Conservation (phyloP, 179 eudicot genomes). For the Silene vulgaris region DNA sequence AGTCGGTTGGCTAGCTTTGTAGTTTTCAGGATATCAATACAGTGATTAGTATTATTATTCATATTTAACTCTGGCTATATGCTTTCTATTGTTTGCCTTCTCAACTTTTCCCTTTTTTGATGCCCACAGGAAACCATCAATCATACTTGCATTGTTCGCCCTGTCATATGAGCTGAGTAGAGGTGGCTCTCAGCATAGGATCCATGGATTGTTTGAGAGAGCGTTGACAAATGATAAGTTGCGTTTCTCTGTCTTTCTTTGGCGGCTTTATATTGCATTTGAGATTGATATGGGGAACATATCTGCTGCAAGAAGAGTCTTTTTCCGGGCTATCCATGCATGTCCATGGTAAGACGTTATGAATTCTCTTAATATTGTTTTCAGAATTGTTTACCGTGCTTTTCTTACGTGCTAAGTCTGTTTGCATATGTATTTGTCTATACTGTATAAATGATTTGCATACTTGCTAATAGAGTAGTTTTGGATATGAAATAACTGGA, state of each 20-base stretch:
- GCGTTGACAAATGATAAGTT: conserved; percentile 60
- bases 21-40: not conserved
- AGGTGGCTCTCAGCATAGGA: conserved; percentile 64
- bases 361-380: conserved; percentile 10
- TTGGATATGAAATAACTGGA: not conserved
- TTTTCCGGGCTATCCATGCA: conserved; percentile 92
- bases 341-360: conserved; percentile 92
- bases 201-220: conserved; percentile 78
- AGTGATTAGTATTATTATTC: not conserved
- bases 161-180: conserved; percentile 67
- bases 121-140: conserved; percentile 70
- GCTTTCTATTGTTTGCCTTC: not conserved
- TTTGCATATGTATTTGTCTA: not conserved
- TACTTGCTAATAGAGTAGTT: not conserved
- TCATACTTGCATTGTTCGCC: conserved; percentile 61
- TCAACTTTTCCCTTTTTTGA: not conserved
- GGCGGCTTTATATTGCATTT: conserved; percentile 86
- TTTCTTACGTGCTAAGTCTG: not conserved
- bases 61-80: not conserved
- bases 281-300: conserved; percentile 51
- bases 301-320: conserved; percentile 70
- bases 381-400: not conserved
- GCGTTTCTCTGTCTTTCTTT: conserved; percentile 53
- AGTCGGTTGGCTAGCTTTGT: not conserved
- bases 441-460: not conserved